Conservation (phyloP, 2,329 filamentous ascomycete species). For the Orbilia javanica region DNA sequence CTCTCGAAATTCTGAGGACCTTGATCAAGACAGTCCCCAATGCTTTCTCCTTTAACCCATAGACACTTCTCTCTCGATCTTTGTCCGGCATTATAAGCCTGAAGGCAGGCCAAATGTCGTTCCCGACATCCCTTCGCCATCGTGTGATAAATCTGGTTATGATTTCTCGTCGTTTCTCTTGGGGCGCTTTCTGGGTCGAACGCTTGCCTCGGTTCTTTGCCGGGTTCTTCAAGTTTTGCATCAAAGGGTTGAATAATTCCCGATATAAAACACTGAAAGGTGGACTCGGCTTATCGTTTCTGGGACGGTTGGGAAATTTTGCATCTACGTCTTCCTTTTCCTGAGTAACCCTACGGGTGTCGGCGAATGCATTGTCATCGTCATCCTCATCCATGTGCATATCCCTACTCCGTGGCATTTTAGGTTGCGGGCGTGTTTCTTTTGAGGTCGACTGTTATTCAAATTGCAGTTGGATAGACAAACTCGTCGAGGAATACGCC, state of each 20-base stretch:
- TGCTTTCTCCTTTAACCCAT: slow-evolving; percentile 88
- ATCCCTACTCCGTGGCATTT: slow-evolving; percentile 50
- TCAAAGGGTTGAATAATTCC: slow-evolving; percentile 83
- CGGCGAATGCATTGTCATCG: slow-evolving; percentile 59
- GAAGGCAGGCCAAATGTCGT: slow-evolving; percentile 93
- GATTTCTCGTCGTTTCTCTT: slow-evolving; percentile 82
- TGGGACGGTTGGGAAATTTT: slow-evolving; percentile 86
- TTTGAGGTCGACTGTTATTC: neutral
- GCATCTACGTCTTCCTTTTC: slow-evolving; percentile 59
- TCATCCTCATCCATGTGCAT: slow-evolving; percentile 47
- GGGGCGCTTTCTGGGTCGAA: slow-evolving; percentile 68
- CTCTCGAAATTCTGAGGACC: slow-evolving; percentile 89
- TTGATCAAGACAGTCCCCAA: slow-evolving; percentile 93
- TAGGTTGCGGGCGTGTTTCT: slow-evolving; percentile 2
- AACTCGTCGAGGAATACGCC: neutral
- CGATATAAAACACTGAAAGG: slow-evolving; percentile 84
- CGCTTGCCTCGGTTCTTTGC: slow-evolving; percentile 69
- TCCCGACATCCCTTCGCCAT: slow-evolving; percentile 89
- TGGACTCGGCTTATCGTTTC: slow-evolving; percentile 79
- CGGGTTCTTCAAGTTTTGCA: slow-evolving; percentile 81
- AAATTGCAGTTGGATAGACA: neutral
- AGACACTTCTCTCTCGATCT: slow-evolving; percentile 90
- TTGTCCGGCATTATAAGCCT: slow-evolving; percentile 88
- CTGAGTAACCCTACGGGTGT: slow-evolving; percentile 47
- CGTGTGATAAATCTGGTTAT: slow-evolving; percentile 86